Conservation (phyloP, 2,329 filamentous ascomycete species). For the Dothideomycetes sp. region DNA sequence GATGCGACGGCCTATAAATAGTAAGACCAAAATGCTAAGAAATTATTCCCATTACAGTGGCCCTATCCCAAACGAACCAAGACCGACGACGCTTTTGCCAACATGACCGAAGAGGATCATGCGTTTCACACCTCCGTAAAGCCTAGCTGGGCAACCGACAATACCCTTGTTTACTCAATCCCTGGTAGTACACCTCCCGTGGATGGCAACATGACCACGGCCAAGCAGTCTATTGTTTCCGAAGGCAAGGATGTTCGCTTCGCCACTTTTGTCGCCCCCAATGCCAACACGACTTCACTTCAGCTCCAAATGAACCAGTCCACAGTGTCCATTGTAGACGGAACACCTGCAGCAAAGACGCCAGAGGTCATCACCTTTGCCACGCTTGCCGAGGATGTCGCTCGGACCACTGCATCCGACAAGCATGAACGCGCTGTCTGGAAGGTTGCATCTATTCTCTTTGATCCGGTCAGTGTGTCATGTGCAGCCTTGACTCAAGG, state of each 20-base stretch:
- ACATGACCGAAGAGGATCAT: slow-evolving; percentile 53
- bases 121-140: slow-evolving; percentile 64
- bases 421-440: slow-evolving; percentile 65
- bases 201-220: slow-evolving; percentile 41
- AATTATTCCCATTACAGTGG: slow-evolving; percentile 51
- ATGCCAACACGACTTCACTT: slow-evolving; percentile 25
- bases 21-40: slow-evolving; percentile 27
- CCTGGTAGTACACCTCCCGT: slow-evolving; percentile 27
- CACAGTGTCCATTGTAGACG: slow-evolving; percentile 13
- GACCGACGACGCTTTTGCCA: slow-evolving; percentile 50
- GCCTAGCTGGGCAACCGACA: slow-evolving; percentile 67
- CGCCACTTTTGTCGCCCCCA: slow-evolving; percentile 45
- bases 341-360: background rate
- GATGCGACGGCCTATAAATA: slow-evolving; percentile 10
- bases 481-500: slow-evolving; percentile 21
- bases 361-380: slow-evolving; percentile 31
- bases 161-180: slow-evolving; percentile 57
- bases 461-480: slow-evolving; percentile 49
- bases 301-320: slow-evolving; percentile 42
- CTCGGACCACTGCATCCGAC: slow-evolving; percentile 7
- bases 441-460: slow-evolving; percentile 78
- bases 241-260: slow-evolving; percentile 55
- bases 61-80: slow-evolving; percentile 74
- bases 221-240: slow-evolving; percentile 49
- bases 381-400: slow-evolving; percentile 31